Evolutionary conservation across 2,329 filamentous ascomycete species (phyloP).

Genomic region (Trichoderma simmonsii): DNA sequence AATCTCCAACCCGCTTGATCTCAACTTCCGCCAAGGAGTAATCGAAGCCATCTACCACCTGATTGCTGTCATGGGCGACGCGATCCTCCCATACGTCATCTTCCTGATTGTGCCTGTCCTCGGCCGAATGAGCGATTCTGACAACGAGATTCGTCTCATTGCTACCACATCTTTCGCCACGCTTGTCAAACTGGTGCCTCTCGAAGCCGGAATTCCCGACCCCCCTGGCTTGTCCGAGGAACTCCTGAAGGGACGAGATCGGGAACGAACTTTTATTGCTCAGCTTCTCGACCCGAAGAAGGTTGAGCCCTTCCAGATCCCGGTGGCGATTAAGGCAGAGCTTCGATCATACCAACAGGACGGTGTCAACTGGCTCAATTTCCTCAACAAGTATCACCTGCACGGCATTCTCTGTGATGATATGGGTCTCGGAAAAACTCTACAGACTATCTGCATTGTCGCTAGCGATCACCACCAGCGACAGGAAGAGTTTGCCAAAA

Average conservation of each 20-base stretch:
- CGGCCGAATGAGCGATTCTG: constrained; percentile 96
- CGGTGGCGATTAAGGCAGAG: constrained; percentile 94
- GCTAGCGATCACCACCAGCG: constrained; percentile 95
- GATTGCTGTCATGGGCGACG: constrained; percentile 97
- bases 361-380: constrained; percentile 97
- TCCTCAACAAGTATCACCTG: constrained; percentile 95
- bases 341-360: constrained; percentile 97
- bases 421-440: constrained; percentile 96
- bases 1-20: constrained; percentile 85
- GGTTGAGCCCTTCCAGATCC: constrained; percentile 88
- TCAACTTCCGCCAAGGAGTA: constrained; percentile 86
- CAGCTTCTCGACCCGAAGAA: constrained; percentile 97
- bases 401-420: constrained; percentile 98
- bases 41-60: constrained; percentile 96
- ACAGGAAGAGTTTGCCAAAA: constrained; percentile 84
- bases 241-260: constrained; percentile 82
- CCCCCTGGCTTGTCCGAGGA: constrained; percentile 89
- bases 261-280: constrained; percentile 92
- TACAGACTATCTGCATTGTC: constrained; percentile 97
- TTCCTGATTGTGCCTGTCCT: constrained; percentile 97
- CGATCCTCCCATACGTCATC: constrained; percentile 94
- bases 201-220: constrained; percentile 96
- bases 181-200: constrained; percentile 90
- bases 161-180: constrained; percentile 97
- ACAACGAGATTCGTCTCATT: constrained; percentile 90